Evolutionary conservation across 2,329 filamentous ascomycete species (phyloP).

Genomic region (Paraphoma chrysanthemicola): DNA sequence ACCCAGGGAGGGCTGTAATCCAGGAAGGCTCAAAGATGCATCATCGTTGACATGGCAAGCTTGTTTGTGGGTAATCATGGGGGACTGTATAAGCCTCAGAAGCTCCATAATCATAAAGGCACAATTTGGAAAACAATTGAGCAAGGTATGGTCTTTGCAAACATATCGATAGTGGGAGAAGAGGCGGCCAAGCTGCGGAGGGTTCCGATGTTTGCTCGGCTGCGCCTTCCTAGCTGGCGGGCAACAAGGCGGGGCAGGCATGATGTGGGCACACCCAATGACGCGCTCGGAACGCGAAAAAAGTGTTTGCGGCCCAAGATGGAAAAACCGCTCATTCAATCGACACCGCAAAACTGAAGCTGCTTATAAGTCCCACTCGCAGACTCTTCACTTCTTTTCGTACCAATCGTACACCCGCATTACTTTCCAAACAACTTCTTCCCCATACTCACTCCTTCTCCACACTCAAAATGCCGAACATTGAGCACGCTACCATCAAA

Average conservation of each 20-base stretch:
- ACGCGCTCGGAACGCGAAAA: conserved; percentile 19
- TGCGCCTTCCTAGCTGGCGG: conserved; percentile 16
- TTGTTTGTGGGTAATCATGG: too few species aligned
- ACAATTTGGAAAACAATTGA: too few species aligned
- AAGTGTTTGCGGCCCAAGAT: conserved; percentile 30
- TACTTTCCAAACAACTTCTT: conserved; percentile 1
- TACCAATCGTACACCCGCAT: conserved; percentile 5
- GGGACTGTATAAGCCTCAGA: too few species aligned
- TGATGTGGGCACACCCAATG: conserved; percentile 20
- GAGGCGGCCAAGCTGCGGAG: neutral
- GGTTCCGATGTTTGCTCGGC: conserved; percentile 11
- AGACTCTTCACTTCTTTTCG: conserved; percentile 9
- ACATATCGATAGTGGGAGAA: too few species aligned
- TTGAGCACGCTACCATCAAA: conserved; percentile 79
- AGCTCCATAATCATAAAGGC: too few species aligned
- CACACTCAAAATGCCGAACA: conserved; percentile 64
- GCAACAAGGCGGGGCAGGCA: conserved; percentile 16
- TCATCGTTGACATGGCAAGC: too few species aligned
- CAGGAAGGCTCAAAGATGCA: too few species aligned
- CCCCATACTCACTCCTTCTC: conserved; percentile 5
- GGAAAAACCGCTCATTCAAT: conserved; percentile 22
- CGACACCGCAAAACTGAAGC: conserved; percentile 29
- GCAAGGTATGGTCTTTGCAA: too few species aligned
- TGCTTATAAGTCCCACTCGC: conserved; percentile 27
- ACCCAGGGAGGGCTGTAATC: too few species aligned